phyloP scores from a whole-genome alignment of 1,139 yeast genomes.

The Taphrina sp. region DNA sequence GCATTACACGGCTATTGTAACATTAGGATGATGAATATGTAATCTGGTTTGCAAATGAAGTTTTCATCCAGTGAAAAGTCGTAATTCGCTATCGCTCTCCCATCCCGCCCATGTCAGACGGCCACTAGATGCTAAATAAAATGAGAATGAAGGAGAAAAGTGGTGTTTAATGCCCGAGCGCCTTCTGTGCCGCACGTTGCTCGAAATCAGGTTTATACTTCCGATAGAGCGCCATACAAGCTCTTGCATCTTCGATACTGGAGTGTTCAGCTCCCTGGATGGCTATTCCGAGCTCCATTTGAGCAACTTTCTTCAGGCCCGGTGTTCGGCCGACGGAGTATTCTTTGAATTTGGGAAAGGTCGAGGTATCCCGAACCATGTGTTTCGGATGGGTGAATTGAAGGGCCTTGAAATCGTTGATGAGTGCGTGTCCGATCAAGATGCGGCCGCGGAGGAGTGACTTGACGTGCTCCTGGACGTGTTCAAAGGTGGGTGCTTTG shows the following conservation, averaged over 20 bases:
- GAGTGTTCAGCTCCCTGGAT: conserved; percentile 80
- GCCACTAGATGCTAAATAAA: too few species aligned
- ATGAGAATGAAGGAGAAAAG: neutral
- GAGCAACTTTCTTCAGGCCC: conserved; percentile 63
- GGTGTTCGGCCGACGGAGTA: conserved; percentile 69
- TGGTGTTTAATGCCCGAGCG: conserved; percentile 3
- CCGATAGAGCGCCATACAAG: conserved; percentile 76
- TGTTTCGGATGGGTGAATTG: conserved; percentile 64
- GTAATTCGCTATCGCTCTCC: too few species aligned
- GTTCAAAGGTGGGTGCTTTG: conserved; percentile 47
- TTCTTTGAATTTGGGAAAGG: conserved; percentile 57
- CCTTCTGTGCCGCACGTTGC: conserved; percentile 17
- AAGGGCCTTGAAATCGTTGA: conserved; percentile 71
- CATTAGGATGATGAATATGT: neutral
- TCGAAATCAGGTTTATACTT: conserved; percentile 64
- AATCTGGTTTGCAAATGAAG: too few species aligned
- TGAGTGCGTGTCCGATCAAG: conserved; percentile 81
- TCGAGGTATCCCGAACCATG: conserved; percentile 72
- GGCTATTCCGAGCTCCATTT: conserved; percentile 56
- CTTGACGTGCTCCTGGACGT: conserved; percentile 61
- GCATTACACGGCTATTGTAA: neutral
- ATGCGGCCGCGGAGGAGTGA: conserved; percentile 53
- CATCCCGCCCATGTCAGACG: too few species aligned
- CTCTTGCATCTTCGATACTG: conserved; percentile 81
- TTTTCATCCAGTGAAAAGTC: too few species aligned